Conservation (phyloP, 1,284 basidiomycete genomes). For the Gymnopus androsaceus region DNA sequence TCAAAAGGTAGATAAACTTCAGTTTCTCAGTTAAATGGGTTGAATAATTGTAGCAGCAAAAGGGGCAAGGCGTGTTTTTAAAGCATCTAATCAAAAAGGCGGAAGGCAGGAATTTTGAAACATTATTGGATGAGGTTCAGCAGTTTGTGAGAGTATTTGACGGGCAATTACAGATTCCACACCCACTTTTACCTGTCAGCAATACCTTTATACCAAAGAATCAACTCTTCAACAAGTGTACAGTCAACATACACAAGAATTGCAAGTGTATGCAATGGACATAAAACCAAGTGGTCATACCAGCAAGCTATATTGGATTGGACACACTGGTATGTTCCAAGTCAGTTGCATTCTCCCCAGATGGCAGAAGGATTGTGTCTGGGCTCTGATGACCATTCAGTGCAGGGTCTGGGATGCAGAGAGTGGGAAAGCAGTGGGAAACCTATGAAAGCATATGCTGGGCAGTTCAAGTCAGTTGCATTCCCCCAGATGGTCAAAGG, state of each 20-base stretch:
- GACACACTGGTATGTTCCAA: constrained; percentile 9
- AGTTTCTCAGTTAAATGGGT: too few species aligned
- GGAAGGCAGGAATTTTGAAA: neutral
- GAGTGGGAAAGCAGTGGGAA: constrained; percentile 6
- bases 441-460: neutral
- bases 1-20: neutral
- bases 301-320: constrained; percentile 11
- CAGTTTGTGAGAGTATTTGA: neutral
- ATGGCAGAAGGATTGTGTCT: constrained; percentile 8
- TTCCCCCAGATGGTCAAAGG: constrained; percentile 3
- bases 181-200: neutral
- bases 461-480: constrained; percentile 6
- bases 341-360: constrained; percentile 14
- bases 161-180: neutral
- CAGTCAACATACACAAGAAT: neutral
- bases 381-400: neutral
- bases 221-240: neutral
- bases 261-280: neutral
- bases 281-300: neutral
- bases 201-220: neutral
- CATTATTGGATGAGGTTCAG: neutral
- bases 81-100: too few species aligned
- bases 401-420: neutral
- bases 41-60: too few species aligned
- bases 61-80: too few species aligned